Conservation (phyloP, 2,329 filamentous ascomycete species). For the Trichoderma hamatum region DNA sequence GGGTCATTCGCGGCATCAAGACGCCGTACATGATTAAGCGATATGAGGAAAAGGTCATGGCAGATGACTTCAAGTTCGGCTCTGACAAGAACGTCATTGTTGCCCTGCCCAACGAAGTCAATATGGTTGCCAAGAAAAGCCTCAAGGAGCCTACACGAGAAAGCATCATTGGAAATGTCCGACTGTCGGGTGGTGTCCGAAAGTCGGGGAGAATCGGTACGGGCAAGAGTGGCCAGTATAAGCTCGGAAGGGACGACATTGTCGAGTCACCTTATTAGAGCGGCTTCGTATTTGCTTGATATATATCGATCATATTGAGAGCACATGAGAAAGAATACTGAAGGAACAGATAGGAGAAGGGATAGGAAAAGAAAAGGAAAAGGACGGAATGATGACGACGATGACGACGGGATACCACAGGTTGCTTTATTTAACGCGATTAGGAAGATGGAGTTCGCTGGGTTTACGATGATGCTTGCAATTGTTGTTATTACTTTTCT, state of each 20-base stretch:
- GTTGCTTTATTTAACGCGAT: conserved; percentile 9
- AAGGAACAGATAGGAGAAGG: not conserved
- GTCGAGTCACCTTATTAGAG: conserved; percentile 69
- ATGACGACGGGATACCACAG: conserved; percentile 24
- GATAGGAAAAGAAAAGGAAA: not conserved
- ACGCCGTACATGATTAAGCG: conserved; percentile 96
- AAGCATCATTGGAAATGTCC: conserved; percentile 74
- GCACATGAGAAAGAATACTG: conserved; percentile 7
- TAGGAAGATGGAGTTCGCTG: conserved; percentile 21
- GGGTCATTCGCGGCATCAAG: conserved; percentile 77
- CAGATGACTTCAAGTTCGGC: conserved; percentile 97
- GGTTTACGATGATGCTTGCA: not conserved
- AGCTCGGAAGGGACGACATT: conserved; percentile 78
- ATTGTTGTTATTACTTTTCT: conserved; percentile 9
- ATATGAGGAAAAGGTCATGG: conserved; percentile 93
- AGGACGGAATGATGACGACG: not conserved
- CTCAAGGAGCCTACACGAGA: conserved; percentile 88
- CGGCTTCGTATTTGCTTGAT: not conserved
- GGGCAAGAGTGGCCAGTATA: conserved; percentile 64
- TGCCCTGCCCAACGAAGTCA: conserved; percentile 93
- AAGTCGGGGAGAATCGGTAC: conserved; percentile 57
- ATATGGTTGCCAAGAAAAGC: conserved; percentile 88
- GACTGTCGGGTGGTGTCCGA: conserved; percentile 52
- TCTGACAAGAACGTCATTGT: conserved; percentile 98
- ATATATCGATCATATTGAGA: not conserved